Evolutionary conservation across 805 yeast species (phyloP).

Genomic region (Candida caryicola): DNA sequence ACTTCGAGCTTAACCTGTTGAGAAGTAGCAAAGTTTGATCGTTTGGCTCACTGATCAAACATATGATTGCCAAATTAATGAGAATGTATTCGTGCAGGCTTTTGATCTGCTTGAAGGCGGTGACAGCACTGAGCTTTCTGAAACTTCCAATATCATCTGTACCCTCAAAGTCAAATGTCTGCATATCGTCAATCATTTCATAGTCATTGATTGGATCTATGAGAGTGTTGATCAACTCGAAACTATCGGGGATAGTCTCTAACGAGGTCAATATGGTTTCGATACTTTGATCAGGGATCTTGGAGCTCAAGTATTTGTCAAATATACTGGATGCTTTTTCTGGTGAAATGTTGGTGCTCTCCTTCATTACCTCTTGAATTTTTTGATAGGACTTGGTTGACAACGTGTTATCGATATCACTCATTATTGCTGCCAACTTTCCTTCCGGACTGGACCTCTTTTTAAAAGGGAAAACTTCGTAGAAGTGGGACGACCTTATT

Average conservation of each 20-base stretch:
- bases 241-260: constrained; percentile 24
- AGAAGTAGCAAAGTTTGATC: constrained; percentile 23
- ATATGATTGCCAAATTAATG: constrained; percentile 26
- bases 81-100: constrained; percentile 28
- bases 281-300: constrained; percentile 25
- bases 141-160: constrained; percentile 16
- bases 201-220: constrained; percentile 13
- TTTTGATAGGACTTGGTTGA: constrained; percentile 31
- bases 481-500: constrained; percentile 30
- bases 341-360: constrained; percentile 11
- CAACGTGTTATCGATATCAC: constrained; percentile 19
- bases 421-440: constrained; percentile 20
- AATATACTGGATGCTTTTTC: constrained; percentile 22
- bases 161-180: neutral
- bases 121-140: constrained; percentile 22
- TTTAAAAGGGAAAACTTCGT: constrained; percentile 21
- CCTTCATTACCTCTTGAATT: constrained; percentile 15
- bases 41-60: constrained; percentile 33
- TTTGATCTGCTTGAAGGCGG: constrained; percentile 28
- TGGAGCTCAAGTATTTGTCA: constrained; percentile 20
- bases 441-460: constrained; percentile 11
- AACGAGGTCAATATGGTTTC: constrained; percentile 19
- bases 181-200: constrained; percentile 7
- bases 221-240: constrained; percentile 21
- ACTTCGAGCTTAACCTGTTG: constrained; percentile 21